Conservation (phyloP, 2,329 filamentous ascomycete species). For the Trichoderma atroviride region DNA sequence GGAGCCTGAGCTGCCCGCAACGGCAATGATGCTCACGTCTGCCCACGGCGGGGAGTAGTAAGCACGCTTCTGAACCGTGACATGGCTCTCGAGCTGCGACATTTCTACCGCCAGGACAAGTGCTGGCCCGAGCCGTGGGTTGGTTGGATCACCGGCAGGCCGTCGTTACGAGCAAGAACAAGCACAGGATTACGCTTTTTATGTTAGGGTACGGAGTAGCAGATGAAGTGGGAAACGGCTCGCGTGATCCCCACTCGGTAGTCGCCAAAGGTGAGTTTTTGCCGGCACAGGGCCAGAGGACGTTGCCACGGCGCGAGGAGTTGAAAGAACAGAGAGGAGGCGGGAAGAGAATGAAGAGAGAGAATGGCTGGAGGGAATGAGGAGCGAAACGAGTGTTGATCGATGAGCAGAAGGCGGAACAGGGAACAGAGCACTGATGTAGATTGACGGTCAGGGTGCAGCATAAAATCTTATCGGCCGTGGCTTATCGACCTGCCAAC, state of each 20-base stretch:
- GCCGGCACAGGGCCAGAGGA: neutral
- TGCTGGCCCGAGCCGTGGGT: slow-evolving; percentile 8
- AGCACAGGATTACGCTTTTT: slow-evolving; percentile 14
- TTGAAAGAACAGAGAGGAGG: neutral
- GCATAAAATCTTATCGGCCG: slow-evolving; percentile 17
- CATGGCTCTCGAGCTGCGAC: slow-evolving; percentile 45
- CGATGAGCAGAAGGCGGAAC: neutral
- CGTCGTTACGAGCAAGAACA: slow-evolving; percentile 18
- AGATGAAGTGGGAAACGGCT: slow-evolving; percentile 20
- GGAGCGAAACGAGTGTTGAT: slow-evolving; percentile 10
- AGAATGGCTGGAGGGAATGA: no score
- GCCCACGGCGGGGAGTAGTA: slow-evolving; percentile 96
- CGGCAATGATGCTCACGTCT: slow-evolving; percentile 92
- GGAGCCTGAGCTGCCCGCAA: slow-evolving; percentile 93
- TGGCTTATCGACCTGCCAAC: slow-evolving; percentile 11
- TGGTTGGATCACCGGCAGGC: slow-evolving; percentile 4
- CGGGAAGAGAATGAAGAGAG: neutral
- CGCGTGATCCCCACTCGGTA: slow-evolving; percentile 19
- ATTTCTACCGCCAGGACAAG: slow-evolving; percentile 30
- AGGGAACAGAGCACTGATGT: slow-evolving; percentile 7
- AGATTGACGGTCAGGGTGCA: slow-evolving; percentile 22
- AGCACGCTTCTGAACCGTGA: slow-evolving; percentile 59
- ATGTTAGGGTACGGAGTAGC: slow-evolving; percentile 16
- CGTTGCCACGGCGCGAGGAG: neutral
- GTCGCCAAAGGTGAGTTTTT: slow-evolving; percentile 12